These are phyloP conservation scores for Thielaviopsis punctulata DNA, from an alignment of 2,329 filamentous ascomycete genomes.

Conservation along the genomic window DNA sequence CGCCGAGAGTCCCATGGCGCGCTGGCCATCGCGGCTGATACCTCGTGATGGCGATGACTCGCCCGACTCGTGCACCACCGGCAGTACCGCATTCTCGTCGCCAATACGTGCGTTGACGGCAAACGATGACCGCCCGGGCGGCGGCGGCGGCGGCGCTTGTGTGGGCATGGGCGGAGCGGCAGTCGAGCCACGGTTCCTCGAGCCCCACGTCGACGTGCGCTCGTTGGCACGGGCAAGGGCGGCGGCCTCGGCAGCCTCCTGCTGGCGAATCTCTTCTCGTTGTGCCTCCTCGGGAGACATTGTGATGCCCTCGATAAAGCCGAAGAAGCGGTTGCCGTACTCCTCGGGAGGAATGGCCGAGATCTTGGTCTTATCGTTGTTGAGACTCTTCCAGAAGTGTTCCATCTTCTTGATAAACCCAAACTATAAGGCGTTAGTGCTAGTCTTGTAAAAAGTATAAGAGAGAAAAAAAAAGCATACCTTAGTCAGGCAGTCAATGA, in stretches of 20 bases:
- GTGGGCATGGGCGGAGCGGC: constrained; percentile 27
- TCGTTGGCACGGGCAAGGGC: constrained; percentile 18
- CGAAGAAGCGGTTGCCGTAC: constrained; percentile 86
- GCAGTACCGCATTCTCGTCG: constrained; percentile 25
- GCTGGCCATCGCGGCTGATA: constrained; percentile 33
- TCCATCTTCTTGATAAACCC: constrained; percentile 88
- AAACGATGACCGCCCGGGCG: constrained; percentile 18
- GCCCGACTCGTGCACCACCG: constrained; percentile 70
- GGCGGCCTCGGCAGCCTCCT: constrained; percentile 34
- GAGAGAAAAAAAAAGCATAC: constrained; percentile 36
- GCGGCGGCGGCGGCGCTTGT: constrained; percentile 28
- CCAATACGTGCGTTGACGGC: not conserved
- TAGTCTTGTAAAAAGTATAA: constrained; percentile 16
- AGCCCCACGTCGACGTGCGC: constrained; percentile 22
- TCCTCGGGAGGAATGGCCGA: constrained; percentile 79
- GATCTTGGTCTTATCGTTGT: constrained; percentile 68
- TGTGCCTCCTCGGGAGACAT: constrained; percentile 65
- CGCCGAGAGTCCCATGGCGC: not conserved
- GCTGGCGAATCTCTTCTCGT: constrained; percentile 25
- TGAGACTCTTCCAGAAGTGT: constrained; percentile 91
- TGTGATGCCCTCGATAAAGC: constrained; percentile 79
- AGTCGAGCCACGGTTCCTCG: constrained; percentile 16
- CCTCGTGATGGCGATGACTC: constrained; percentile 52
- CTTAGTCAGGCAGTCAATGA: constrained; percentile 95
- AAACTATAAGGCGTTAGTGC: constrained; percentile 39